A percentile compares a stretch with the other conserved stretches of the same genome.
Evolutionary conservation across 257 asterid genomes (phyloP).

Genomic region (Solanum lycopersicoides): DNA sequence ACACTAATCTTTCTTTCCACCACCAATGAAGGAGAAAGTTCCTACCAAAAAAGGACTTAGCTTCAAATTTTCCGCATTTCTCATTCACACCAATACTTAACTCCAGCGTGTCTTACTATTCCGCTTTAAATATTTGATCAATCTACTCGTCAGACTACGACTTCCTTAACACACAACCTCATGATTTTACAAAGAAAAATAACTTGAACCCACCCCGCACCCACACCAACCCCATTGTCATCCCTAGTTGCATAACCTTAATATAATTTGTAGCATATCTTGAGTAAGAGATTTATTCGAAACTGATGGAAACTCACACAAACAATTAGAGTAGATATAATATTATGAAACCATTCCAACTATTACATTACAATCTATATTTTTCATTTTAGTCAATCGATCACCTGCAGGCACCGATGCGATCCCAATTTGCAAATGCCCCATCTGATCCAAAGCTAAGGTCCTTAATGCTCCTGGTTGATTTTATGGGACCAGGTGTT

Average conservation of each 20-base stretch:
- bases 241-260: too few species aligned
- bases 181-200: too few species aligned
- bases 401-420: neutral
- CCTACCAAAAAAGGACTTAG: too few species aligned
- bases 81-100: too few species aligned
- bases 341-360: neutral
- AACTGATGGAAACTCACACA: neutral
- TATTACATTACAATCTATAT: neutral
- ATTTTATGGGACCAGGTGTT: constrained; percentile 43
- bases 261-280: neutral
- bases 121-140: too few species aligned
- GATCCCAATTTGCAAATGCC: neutral
- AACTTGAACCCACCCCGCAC: too few species aligned
- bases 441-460: constrained; percentile 19
- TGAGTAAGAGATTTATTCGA: neutral
- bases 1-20: too few species aligned
- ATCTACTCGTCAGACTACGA: neutral
- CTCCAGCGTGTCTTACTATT: too few species aligned
- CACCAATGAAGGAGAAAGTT: too few species aligned
- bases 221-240: neutral
- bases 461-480: constrained; percentile 33
- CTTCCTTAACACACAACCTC: too few species aligned
- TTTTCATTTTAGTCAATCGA: neutral
- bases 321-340: neutral
- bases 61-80: too few species aligned